phyloP scores from a whole-genome alignment of 257 asterid genomes.

The Apocynum venetum region DNA sequence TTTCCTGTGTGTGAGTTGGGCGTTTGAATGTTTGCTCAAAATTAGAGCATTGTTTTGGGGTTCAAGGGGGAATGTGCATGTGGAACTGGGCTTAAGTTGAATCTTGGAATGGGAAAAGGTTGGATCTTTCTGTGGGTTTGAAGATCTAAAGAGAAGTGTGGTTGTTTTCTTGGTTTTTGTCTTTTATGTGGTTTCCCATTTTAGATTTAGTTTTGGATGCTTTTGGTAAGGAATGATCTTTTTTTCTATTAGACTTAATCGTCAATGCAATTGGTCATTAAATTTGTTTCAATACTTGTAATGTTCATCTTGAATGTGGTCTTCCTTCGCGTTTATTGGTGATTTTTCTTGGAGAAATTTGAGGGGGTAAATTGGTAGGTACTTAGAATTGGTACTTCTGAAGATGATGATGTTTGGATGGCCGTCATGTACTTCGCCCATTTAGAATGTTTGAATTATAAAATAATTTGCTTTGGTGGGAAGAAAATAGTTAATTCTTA shows the following conservation, averaged over 20 bases:
- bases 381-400: background rate
- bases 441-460: background rate
- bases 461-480: background rate
- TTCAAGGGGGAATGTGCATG: slow-evolving; percentile 19
- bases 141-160: slow-evolving; percentile 29
- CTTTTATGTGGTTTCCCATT: slow-evolving; percentile 6
- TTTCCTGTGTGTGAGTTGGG: slow-evolving; percentile 2
- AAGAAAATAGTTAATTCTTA: background rate
- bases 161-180: slow-evolving; percentile 12
- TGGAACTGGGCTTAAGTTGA: slow-evolving; percentile 24
- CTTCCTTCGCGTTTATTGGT: background rate
- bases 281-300: background rate
- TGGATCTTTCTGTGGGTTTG: slow-evolving; percentile 38
- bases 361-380: background rate
- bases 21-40: background rate
- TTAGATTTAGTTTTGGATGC: slow-evolving; percentile 14
- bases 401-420: background rate
- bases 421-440: background rate
- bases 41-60: slow-evolving; percentile 9
- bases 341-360: slow-evolving; percentile 1
- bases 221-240: background rate
- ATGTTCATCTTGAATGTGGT: background rate
- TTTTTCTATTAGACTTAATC: background rate
- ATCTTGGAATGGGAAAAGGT: slow-evolving; percentile 25
- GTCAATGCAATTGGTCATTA: background rate